phyloP scores from a whole-genome alignment of 2,329 filamentous ascomycete genomes.

The Aspergillus eucalypticola region DNA sequence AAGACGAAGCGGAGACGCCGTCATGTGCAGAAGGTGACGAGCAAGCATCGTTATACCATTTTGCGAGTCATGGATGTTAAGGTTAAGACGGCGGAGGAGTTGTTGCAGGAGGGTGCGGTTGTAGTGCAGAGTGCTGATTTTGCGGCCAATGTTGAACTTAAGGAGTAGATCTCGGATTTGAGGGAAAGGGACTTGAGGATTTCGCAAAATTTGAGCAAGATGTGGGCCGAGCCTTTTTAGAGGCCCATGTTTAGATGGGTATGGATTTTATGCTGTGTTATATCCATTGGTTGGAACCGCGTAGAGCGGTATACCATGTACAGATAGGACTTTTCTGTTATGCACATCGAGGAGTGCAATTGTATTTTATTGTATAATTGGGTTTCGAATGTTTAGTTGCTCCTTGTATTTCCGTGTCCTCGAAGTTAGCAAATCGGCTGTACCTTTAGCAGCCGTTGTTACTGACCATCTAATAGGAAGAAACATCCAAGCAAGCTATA shows the following conservation, averaged over 20 bases:
- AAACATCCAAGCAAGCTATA: no score
- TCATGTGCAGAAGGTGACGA: constrained; percentile 71
- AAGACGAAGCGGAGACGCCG: constrained; percentile 77
- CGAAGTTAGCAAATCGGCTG: no score
- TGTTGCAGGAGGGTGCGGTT: constrained; percentile 47
- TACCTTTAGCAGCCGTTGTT: neutral
- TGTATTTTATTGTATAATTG: constrained; percentile 37
- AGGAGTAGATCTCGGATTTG: constrained; percentile 19
- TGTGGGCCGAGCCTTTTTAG: neutral
- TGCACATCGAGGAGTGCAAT: constrained; percentile 27
- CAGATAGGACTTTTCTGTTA: constrained; percentile 32
- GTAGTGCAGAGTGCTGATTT: constrained; percentile 33
- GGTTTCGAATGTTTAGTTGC: constrained; percentile 14
- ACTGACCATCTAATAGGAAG: neutral
- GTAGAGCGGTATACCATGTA: constrained; percentile 27
- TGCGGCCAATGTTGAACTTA: constrained; percentile 25
- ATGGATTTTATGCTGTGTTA: constrained; percentile 15
- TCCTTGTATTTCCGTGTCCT: neutral
- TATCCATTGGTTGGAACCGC: constrained; percentile 24
- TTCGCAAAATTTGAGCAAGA: neutral
- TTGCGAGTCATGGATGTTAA: constrained; percentile 80
- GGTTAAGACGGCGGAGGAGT: constrained; percentile 60
- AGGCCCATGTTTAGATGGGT: neutral
- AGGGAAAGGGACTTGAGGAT: neutral
- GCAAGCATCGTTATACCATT: constrained; percentile 89